Conservation (phyloP, 2,329 filamentous ascomycete genomes). For the Podosphaera leucotricha region DNA sequence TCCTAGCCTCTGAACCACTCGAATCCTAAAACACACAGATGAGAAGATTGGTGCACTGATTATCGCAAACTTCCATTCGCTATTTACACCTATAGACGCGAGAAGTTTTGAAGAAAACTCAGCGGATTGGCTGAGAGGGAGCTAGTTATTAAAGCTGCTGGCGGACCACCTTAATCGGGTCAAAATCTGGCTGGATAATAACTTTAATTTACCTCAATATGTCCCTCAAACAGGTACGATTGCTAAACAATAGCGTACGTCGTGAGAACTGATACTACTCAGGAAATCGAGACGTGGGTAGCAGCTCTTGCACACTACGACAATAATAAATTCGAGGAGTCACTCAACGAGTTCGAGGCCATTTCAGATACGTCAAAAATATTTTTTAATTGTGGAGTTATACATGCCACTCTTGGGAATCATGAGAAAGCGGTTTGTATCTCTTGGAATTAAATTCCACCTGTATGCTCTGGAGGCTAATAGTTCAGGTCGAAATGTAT, state of each 20-base stretch:
- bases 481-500: slow-evolving; percentile 69
- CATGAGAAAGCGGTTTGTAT: slow-evolving; percentile 75
- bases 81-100: no score
- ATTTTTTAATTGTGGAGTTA: slow-evolving; percentile 93
- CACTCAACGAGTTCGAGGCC: slow-evolving; percentile 57
- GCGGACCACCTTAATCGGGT: not conserved
- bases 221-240: slow-evolving; percentile 21
- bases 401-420: slow-evolving; percentile 86
- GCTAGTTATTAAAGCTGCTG: no score
- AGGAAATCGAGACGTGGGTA: slow-evolving; percentile 98
- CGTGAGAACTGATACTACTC: slow-evolving; percentile 3
- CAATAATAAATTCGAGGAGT: slow-evolving; percentile 89
- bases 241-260: not conserved
- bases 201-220: slow-evolving; percentile 10
- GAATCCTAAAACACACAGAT: no score
- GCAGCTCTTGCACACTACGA: slow-evolving; percentile 77
- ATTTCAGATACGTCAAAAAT: slow-evolving; percentile 96
- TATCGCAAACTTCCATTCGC: no score
- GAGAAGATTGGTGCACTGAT: no score
- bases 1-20: no score
- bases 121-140: no score
- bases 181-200: slow-evolving; percentile 2
- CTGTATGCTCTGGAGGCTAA: not conserved
- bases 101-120: no score
- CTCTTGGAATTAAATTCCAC: slow-evolving; percentile 1